These are phyloP conservation scores for Termitomyces sp. DNA, from an alignment of 768 basidiomycete genomes.

Conservation along the genomic window DNA sequence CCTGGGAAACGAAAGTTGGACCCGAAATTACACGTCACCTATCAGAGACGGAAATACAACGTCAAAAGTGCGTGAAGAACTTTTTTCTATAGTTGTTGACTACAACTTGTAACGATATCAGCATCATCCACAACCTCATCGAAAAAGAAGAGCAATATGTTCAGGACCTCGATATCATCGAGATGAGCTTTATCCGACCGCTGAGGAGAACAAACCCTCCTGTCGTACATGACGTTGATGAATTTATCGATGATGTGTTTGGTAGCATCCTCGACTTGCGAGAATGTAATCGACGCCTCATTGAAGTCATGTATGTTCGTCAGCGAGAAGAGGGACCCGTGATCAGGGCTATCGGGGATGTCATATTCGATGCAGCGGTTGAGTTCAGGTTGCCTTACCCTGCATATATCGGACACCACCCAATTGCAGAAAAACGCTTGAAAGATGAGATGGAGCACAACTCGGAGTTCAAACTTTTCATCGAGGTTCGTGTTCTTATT, in stretches of 20 bases:
- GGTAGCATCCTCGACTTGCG: conserved; percentile 87
- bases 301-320: conserved; percentile 83
- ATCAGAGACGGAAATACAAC: conserved; percentile 72
- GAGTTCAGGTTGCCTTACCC: conserved; percentile 89
- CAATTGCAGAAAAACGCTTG: conserved; percentile 80
- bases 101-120: conserved; percentile 14
- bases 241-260: conserved; percentile 89
- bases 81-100: background rate
- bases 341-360: conserved; percentile 83
- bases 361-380: conserved; percentile 82
- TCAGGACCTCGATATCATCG: conserved; percentile 81
- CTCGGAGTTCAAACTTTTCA: conserved; percentile 74
- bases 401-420: conserved; percentile 79
- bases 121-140: conserved; percentile 86
- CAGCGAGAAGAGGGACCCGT: conserved; percentile 84
- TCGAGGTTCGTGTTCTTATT: conserved; percentile 58
- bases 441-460: conserved; percentile 86
- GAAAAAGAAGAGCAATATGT: conserved; percentile 87
- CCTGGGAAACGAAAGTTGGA: conserved; percentile 47
- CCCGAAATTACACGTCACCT: conserved; percentile 41
- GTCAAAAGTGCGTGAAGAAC: conserved; percentile 58
- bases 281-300: conserved; percentile 75
- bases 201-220: conserved; percentile 42
- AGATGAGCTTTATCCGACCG: conserved; percentile 57
- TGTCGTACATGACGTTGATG: conserved; percentile 56